Conservation (phyloP, 148 eudicot genomes). For the Rhododendron ferrugineum region DNA sequence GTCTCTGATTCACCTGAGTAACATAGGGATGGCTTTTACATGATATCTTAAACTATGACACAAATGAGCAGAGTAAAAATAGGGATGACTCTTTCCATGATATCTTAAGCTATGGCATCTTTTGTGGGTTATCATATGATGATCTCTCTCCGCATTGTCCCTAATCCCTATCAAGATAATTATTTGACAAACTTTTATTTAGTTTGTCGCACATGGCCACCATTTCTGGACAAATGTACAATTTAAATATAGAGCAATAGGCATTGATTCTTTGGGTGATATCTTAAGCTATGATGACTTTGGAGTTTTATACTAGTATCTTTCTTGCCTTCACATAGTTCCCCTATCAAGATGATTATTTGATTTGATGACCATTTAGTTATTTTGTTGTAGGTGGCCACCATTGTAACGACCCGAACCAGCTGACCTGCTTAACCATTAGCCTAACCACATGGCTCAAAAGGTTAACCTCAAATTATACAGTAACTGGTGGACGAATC, state of each 20-base stretch:
- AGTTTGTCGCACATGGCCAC: not conserved
- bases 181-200: not conserved
- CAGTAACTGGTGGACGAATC: too few species aligned
- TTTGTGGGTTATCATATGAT: not conserved
- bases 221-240: not conserved
- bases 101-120: not conserved
- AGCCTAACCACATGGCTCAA: too few species aligned
- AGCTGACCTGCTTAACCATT: too few species aligned
- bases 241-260: not conserved
- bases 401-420: too few species aligned
- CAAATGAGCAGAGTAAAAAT: not conserved
- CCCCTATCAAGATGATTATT: slow-evolving; percentile 1
- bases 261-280: not conserved
- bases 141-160: not conserved
- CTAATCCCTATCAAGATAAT: not conserved
- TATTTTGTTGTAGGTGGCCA: not conserved
- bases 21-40: not conserved
- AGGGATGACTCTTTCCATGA: not conserved
- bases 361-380: not conserved
- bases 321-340: not conserved
- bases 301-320: not conserved
- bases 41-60: not conserved
- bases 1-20: not conserved
- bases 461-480: too few species aligned
- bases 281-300: not conserved